Evolutionary conservation across 2,329 filamentous ascomycete species (phyloP).

Genomic region (Pyricularia pennisetigena): DNA sequence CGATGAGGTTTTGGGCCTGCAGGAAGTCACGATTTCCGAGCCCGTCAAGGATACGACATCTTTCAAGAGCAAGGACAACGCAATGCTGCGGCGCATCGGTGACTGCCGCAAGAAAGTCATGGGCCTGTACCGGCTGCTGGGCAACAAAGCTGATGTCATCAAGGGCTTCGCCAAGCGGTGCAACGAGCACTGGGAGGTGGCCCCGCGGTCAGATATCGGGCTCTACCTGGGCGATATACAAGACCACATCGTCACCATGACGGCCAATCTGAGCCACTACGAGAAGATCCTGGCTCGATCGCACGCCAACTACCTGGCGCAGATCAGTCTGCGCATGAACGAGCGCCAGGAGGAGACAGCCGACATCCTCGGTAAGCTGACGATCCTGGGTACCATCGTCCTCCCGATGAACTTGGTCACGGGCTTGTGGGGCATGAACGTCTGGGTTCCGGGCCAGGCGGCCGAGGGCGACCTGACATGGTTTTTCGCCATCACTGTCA

Average conservation of each 20-base stretch:
- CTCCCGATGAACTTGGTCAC: constrained; percentile 99
- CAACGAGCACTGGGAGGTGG: constrained; percentile 96
- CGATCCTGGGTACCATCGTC: constrained; percentile 92
- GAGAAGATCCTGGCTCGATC: constrained; percentile 89
- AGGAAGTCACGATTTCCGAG: constrained; percentile 37
- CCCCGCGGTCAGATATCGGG: constrained; percentile 91
- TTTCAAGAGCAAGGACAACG: constrained; percentile 23
- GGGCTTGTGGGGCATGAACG: constrained; percentile 98
- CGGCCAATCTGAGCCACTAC: constrained; percentile 87
- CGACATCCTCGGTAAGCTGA: constrained; percentile 88
- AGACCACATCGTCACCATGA: constrained; percentile 99
- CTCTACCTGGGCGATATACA: constrained; percentile 96
- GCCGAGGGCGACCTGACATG: constrained; percentile 63
- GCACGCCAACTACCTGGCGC: constrained; percentile 95
- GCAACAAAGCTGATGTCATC: constrained; percentile 98
- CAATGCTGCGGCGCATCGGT: constrained; percentile 88
- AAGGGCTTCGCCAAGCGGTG: constrained; percentile 98
- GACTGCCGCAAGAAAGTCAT: constrained; percentile 97
- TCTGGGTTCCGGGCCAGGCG: constrained; percentile 88
- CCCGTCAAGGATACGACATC: constrained; percentile 19
- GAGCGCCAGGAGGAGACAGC: constrained; percentile 93
- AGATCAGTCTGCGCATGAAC: constrained; percentile 99
- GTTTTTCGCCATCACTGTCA: constrained; percentile 68
- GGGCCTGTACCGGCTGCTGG: constrained; percentile 82
- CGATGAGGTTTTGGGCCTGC: constrained; percentile 76